These are phyloP conservation scores for Golubevia sp. DNA, from an alignment of 1,284 basidiomycete species.

Conservation along the genomic window DNA sequence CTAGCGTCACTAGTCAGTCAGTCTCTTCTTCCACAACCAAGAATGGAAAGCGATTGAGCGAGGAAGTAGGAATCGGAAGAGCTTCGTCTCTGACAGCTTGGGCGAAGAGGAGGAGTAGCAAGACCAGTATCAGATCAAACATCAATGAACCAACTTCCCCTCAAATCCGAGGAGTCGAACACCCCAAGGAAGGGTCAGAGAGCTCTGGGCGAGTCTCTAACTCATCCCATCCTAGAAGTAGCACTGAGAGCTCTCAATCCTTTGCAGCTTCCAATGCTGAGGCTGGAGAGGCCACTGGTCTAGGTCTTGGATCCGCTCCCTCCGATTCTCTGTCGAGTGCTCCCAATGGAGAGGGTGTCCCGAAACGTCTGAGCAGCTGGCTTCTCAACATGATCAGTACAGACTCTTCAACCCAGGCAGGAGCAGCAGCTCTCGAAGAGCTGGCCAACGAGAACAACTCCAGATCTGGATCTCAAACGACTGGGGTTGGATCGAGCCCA, in stretches of 20 bases:
- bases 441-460: too few species aligned
- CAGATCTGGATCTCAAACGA: neutral
- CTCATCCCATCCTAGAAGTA: neutral
- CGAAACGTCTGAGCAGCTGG: slow-evolving; percentile 43
- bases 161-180: neutral
- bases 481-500: neutral
- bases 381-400: slow-evolving; percentile 36
- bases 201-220: neutral
- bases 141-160: neutral
- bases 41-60: too few species aligned
- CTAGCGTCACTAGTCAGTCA: too few species aligned
- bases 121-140: neutral
- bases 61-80: too few species aligned
- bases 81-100: too few species aligned
- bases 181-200: neutral
- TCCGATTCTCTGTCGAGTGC: neutral
- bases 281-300: neutral
- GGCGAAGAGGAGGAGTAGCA: too few species aligned
- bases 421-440: slow-evolving; percentile 2
- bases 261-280: neutral
- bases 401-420: slow-evolving; percentile 11
- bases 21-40: too few species aligned
- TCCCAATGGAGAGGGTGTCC: slow-evolving; percentile 9
- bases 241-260: neutral
- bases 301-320: neutral